Evolutionary conservation across 2,329 filamentous ascomycete species (phyloP).

Genomic region (Tolypocladium nubicola): DNA sequence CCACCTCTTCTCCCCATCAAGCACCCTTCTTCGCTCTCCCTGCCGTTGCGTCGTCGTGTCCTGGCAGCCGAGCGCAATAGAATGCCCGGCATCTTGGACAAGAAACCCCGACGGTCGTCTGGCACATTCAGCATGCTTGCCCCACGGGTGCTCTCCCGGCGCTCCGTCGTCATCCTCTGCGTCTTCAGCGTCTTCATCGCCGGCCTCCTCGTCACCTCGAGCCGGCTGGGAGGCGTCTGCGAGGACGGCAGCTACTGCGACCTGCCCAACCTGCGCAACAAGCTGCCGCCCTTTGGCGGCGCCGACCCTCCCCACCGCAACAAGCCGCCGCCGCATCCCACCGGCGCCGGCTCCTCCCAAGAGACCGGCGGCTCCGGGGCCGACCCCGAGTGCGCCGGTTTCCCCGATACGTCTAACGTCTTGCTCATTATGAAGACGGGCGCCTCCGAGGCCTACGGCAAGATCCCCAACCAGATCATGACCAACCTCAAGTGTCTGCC

Average conservation of each 20-base stretch:
- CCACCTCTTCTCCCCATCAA: background rate
- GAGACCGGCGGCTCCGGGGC: constrained; percentile 1
- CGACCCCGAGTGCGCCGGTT: constrained; percentile 22
- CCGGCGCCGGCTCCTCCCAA: constrained; percentile 1
- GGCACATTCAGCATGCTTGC: constrained; percentile 6
- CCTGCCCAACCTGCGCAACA: constrained; percentile 1
- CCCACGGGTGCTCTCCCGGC: constrained; percentile 17
- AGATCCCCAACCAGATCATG: constrained; percentile 42
- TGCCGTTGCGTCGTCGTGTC: background rate
- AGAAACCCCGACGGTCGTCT: constrained; percentile 1
- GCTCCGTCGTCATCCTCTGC: constrained; percentile 14
- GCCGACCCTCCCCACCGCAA: background rate
- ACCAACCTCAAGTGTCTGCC: constrained; percentile 39
- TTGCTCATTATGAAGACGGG: constrained; percentile 47
- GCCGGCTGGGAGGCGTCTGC: constrained; percentile 17
- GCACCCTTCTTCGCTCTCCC: background rate
- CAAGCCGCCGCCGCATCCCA: background rate
- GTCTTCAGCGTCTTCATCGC: constrained; percentile 16
- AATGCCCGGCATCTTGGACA: constrained; percentile 5
- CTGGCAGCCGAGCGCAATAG: background rate
- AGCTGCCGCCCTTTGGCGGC: constrained; percentile 2
- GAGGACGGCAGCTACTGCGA: constrained; percentile 17
- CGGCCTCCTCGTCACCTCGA: constrained; percentile 21
- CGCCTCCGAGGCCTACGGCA: constrained; percentile 40
- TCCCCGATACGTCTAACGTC: constrained; percentile 34